These are phyloP conservation scores for Suhomyces vadensis DNA, from an alignment of 805 yeast species.

Conservation along the genomic window DNA sequence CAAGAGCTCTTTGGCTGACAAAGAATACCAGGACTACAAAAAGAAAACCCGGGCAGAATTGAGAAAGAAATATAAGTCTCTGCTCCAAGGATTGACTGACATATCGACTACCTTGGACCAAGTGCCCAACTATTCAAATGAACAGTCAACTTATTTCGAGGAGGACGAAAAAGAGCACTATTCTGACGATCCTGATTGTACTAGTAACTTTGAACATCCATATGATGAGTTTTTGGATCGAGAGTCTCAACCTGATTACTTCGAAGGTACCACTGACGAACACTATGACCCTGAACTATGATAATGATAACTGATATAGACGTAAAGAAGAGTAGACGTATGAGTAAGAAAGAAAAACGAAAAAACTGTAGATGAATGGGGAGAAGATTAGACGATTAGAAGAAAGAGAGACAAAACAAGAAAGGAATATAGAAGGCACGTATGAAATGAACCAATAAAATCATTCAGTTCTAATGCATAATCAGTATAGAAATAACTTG, in stretches of 20 bases:
- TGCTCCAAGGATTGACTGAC: not conserved
- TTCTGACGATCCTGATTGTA: slow-evolving; percentile 37
- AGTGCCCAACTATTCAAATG: slow-evolving; percentile 5
- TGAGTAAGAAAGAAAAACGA: too few relatives aligned
- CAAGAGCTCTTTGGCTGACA: slow-evolving; percentile 11
- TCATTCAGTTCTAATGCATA: too few relatives aligned
- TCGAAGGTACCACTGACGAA: slow-evolving; percentile 10
- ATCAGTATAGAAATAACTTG: too few relatives aligned
- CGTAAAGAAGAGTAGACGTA: too few relatives aligned
- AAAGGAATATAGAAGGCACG: too few relatives aligned
- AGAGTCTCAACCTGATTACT: slow-evolving; percentile 26
- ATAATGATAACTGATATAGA: not conserved
- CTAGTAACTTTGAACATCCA: slow-evolving; percentile 32
- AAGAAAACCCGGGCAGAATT: slow-evolving; percentile 1
- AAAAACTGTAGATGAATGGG: too few relatives aligned
- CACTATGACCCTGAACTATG: slow-evolving; percentile 13
- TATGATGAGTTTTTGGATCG: slow-evolving; percentile 35
- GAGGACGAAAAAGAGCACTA: slow-evolving; percentile 23
- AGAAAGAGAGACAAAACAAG: too few relatives aligned
- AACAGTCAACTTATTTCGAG: slow-evolving; percentile 39
- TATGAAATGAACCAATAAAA: too few relatives aligned
- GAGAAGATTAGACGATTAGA: too few relatives aligned
- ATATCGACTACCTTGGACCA: not conserved
- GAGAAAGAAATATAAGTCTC: not conserved
- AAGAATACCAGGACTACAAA: slow-evolving; percentile 18